Percentiles rank a stretch among this genome's conserved stretches.
Evolutionary conservation across 805 yeast genomes (phyloP).

Genomic region (Candida orba): DNA sequence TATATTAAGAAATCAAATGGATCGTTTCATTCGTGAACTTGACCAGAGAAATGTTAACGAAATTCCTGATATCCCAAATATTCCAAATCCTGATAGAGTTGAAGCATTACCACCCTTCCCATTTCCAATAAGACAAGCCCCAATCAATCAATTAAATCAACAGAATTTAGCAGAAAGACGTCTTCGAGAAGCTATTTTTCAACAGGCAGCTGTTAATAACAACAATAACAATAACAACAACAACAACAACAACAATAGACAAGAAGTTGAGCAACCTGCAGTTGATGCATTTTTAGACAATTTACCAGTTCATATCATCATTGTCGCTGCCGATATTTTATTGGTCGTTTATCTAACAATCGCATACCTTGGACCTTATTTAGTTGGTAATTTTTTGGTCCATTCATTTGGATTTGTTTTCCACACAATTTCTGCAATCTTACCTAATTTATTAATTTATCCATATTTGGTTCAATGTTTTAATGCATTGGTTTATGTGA

Average conservation of each 20-base stretch:
- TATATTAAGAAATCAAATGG: neutral
- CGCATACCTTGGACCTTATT: slow-evolving; percentile 42
- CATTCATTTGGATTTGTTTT: slow-evolving; percentile 14
- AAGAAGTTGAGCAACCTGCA: neutral
- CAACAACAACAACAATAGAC: neutral
- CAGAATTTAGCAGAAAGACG: neutral
- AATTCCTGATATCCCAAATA: slow-evolving; percentile 10
- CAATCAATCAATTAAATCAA: neutral
- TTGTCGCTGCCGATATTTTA: slow-evolving; percentile 23
- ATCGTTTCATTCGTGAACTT: neutral
- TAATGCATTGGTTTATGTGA: neutral
- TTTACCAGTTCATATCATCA: slow-evolving; percentile 13
- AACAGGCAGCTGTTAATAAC: neutral
- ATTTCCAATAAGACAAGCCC: slow-evolving; percentile 9
- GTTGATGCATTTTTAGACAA: slow-evolving; percentile 4
- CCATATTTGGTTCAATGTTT: neutral
- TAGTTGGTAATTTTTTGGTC: slow-evolving; percentile 30
- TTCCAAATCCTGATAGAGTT: slow-evolving; percentile 3
- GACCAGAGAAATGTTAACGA: neutral
- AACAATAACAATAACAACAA: neutral
- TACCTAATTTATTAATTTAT: neutral
- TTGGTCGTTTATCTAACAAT: slow-evolving; percentile 31
- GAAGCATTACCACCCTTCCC: slow-evolving; percentile 12
- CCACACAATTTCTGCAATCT: slow-evolving; percentile 3
- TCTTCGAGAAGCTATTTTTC: neutral